A percentile compares a stretch with the other conserved stretches of the same genome.
These are phyloP conservation scores for Trichophyton rubrum DNA, from an alignment of 2,329 filamentous ascomycete genomes.

Conservation along the genomic window DNA sequence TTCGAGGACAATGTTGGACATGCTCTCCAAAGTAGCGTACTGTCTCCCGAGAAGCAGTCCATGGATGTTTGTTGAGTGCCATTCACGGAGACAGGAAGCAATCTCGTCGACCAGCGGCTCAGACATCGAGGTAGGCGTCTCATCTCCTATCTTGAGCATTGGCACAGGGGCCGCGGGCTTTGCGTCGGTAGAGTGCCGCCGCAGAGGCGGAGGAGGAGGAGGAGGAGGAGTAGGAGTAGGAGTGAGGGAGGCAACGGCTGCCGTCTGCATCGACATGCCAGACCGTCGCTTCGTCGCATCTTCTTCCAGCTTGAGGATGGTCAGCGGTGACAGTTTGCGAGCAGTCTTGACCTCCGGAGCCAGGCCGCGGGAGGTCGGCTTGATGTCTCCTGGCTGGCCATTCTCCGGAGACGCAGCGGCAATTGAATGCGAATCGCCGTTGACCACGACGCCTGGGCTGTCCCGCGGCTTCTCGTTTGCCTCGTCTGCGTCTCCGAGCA, in stretches of 20 bases:
- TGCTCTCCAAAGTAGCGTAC: constrained; percentile 67
- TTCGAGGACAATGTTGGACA: constrained; percentile 67
- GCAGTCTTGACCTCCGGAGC: constrained; percentile 23
- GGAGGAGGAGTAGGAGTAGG: constrained; percentile 18
- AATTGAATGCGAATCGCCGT: constrained; percentile 16
- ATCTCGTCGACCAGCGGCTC: constrained; percentile 97
- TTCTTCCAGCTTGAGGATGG: constrained; percentile 28
- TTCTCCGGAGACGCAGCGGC: neutral
- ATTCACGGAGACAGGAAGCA: constrained; percentile 88
- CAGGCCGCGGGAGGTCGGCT: constrained; percentile 12
- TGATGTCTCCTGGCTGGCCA: constrained; percentile 2
- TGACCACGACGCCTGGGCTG: constrained; percentile 23
- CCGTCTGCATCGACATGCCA: constrained; percentile 18
- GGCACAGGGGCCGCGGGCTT: constrained; percentile 87
- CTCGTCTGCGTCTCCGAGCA: constrained; percentile 60
- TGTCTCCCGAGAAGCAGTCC: constrained; percentile 72
- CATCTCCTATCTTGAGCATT: constrained; percentile 94
- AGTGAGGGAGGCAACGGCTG: constrained; percentile 23
- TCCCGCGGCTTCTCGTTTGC: constrained; percentile 12
- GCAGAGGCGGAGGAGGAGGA: constrained; percentile 15
- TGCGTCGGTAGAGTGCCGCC: constrained; percentile 46
- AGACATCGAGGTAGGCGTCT: constrained; percentile 75
- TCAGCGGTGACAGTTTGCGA: constrained; percentile 30
- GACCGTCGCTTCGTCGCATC: constrained; percentile 22
- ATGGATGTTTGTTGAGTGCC: constrained; percentile 95